Base-by-base conservation (phyloP, 192 early-diverging fungal genomes). In the Backusella tarrabulga region DNA sequence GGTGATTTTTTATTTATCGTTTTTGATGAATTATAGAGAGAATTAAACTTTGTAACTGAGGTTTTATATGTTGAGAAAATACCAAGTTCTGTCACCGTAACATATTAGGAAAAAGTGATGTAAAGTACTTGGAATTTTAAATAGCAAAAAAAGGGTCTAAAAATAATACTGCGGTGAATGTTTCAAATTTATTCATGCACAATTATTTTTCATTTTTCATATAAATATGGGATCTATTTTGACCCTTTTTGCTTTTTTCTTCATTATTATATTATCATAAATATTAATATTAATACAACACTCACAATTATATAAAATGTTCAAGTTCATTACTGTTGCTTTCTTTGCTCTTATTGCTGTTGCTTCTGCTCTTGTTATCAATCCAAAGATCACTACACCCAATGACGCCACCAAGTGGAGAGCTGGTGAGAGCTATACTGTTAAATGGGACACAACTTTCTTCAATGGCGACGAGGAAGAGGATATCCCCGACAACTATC, bases 401-500 rank as follows among this genome's bases (percentile, higher is more conserved):
- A 66, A 73, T 36, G 35, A 34, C 6, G 46, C 42, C 17, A 68
- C 77, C 7, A 67, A 73, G 21, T 78, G 77, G 77, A 72, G 71
- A 54, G 72, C 77, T 40, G 77, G 77, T 67, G 32, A 68, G 50
- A 73, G n/a, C 0, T 73, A 52, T 9, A 73, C 72, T 8, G 71
- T 78, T 34, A 60, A 67, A 44, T 78, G 77, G 77, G 63, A 72
- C 52, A 67, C 32, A 23, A n/a, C 21, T 9, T 50, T 34, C 12
- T 29, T 21, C 36, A 19, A 69, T 68, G 71, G 77, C 17, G 36
- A 67, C 1, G 6, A 26, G 8, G 21, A 46, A 42, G 34, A 46
- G 0, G 54, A 50, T 36, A 80, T 80, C 46, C 79, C 79, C n/a
- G 71, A 76, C 12, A 44, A 32, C 23, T 72, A 50, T 68, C 67